Evolutionary conservation across 2,329 filamentous ascomycete species (phyloP), one percentile per base, ranked within the genome.

Genomic region (Trichoderma sp.): DNA sequence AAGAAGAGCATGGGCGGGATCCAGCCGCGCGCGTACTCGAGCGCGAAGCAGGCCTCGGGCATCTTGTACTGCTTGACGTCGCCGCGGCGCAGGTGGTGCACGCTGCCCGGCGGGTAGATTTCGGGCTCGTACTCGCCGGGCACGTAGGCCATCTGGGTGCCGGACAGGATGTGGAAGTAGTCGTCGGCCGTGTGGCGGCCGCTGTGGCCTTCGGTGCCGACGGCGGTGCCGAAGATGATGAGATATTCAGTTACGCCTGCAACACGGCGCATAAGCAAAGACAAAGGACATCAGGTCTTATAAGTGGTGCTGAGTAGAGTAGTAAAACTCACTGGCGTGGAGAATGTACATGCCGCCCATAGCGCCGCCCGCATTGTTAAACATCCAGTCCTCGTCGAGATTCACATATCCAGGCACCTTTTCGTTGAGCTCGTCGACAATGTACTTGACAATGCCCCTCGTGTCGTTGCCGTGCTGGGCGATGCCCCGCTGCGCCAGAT

Each of bases 321-420:
- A n/a, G n/a, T n/a, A n/a, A 26, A 26, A 83, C 88, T 78, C 79
- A 91, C 91, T 94, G 70, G 93, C 92, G 78, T 96, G 93, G 75
- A 96, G 90, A 72, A 96, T 90, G 79, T 93, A 94, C 93, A 96
- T 96, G 76, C 87, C 91, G 68, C 93, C 93, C 93, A 96, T 97
- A 64, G 93, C 93, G 72, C 93, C 93, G 64, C 93, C 93, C 63
- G 93, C 93, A 76, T 96, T 96, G 85, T 96, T 97, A 76, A 97
- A 95, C 56, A 96, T 85, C 93, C 93, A 97, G 79, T 95, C 91
- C 81, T 95, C 88, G 69, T 90, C 82, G 67, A 87, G 77, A 81
- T 91, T 93, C 76, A 95, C 76, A 79, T 92, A 82, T 60, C 75
- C 74, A 61, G 81, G 77, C 77, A 81, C 74, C 74, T 84, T 85